Percentiles rank a stretch among this genome's conserved stretches.
phyloP scores from a whole-genome alignment of 345 rosid genomes.

The Stellera chamaejasme region DNA sequence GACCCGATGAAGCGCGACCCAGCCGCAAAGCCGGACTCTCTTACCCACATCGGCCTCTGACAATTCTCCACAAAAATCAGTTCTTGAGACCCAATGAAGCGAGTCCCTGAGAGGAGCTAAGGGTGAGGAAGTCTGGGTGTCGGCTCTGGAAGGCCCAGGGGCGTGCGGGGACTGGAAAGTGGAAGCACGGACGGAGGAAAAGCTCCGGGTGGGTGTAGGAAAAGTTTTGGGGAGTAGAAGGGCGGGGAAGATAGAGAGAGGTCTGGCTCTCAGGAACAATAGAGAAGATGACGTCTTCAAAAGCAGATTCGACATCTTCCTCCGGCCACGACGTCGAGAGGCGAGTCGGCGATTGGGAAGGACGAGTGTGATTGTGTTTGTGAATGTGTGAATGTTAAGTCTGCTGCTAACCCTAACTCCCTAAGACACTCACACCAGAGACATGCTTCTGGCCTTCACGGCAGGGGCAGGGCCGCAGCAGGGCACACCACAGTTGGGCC shows the following conservation, averaged over 20 bases:
- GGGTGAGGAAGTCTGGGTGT: constrained; percentile 6
- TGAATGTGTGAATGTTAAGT: no score
- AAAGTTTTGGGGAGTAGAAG: constrained; percentile 16
- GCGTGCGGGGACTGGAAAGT: constrained; percentile 5
- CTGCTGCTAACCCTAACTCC: no score
- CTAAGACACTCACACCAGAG: no score
- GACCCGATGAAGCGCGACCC: constrained; percentile 84
- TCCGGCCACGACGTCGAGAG: no score
- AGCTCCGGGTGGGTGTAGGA: constrained; percentile 13
- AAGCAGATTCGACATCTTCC: constrained; percentile 34
- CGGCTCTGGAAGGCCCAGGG: constrained; percentile 15
- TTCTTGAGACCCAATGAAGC: constrained; percentile 65
- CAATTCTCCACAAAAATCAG: constrained; percentile 57
- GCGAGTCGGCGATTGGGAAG: no score
- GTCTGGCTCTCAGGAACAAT: constrained; percentile 15
- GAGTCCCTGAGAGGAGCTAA: constrained; percentile 9
- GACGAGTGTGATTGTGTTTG: no score
- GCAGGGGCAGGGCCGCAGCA: no score
- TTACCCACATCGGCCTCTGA: constrained; percentile 52
- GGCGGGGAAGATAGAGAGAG: constrained; percentile 29
- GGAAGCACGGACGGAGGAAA: constrained; percentile 21
- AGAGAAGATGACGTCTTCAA: constrained; percentile 18
- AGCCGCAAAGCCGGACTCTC: constrained; percentile 76
- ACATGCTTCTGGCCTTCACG: no score
- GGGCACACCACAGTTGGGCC: no score